Base-by-base conservation (phyloP, 1,139 yeast genomes). In the Suhomyces taliae region DNA sequence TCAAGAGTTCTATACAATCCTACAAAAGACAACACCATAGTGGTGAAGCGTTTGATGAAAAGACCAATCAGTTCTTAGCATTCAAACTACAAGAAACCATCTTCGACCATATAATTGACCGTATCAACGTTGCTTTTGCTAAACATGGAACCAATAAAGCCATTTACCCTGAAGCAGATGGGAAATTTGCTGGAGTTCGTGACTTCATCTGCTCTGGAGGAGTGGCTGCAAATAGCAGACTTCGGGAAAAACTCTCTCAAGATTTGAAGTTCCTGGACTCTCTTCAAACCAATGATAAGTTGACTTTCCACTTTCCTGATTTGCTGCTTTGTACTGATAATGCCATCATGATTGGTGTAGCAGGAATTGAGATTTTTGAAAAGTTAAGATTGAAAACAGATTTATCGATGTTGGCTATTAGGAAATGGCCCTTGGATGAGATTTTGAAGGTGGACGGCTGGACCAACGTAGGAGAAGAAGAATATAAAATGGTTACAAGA, bases 301-400 rank as follows among this genome's bases (percentile, higher is more conserved):
- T 67, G 32, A 48, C 44, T 14, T 65, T 82, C 51, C 81, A 81
- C 57, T 90, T 85, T 57, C 96, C 97, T 0, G 83, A 80, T 29
- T 72, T 83, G 7, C 69, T 76, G 7, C 71, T 91, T 53, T 95
- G 99, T 61, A 90, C 97, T 0, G 99, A 93, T 61, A 95, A 93
- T 65, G 97, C 98, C 0, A 80, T 90, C 2, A 93, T 93, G 99
- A 93, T 93, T 46, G 99, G 97, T 0, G 88, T 95, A 82, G 96
- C 98, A 0, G 99, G 97, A 0, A 87, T 91, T 10, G 97, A 91
- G 60, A 70, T 90, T 12, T 86, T 72, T 61, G 96, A 90, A 61
- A 60, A 64, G 10, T 70, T 73, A 33, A 58, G 74, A 3, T 48
- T 76, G 29, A 72, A 74, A 15, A 79, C 89, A 0, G 79, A 76